These are phyloP conservation scores for Iris pallida DNA, from an alignment of 116 monocot genomes.

Conservation along the genomic window DNA sequence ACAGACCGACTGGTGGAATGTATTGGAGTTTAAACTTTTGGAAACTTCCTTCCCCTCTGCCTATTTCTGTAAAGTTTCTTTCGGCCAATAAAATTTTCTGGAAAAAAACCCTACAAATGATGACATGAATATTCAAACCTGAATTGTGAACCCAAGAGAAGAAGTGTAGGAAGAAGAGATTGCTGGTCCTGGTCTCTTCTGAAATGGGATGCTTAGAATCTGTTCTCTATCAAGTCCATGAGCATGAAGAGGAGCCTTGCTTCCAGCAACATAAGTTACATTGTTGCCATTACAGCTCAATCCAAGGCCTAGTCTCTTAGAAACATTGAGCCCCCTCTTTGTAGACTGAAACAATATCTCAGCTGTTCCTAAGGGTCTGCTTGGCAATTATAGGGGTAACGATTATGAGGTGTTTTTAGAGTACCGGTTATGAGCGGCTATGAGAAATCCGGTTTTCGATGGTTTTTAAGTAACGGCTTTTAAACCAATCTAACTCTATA, in stretches of 20 bases:
- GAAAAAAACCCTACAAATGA: too few species aligned
- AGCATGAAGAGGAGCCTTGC: slow-evolving; percentile 29
- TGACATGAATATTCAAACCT: slow-evolving; percentile 5
- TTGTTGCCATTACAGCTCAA: slow-evolving; percentile 44
- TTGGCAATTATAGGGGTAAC: too few species aligned
- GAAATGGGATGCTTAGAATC: slow-evolving; percentile 20
- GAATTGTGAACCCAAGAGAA: slow-evolving; percentile 38
- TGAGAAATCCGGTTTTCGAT: too few species aligned
- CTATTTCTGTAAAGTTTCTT: too few species aligned
- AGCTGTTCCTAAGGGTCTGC: slow-evolving; percentile 28
- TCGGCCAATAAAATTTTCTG: too few species aligned
- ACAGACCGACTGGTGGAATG: too few species aligned
- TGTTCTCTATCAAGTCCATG: slow-evolving; percentile 26
- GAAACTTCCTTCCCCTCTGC: too few species aligned
- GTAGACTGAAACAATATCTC: slow-evolving; percentile 30
- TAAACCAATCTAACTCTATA: too few species aligned
- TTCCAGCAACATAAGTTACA: slow-evolving; percentile 37
- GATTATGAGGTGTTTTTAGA: too few species aligned
- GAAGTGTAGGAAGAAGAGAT: slow-evolving; percentile 39
- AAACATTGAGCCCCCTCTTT: slow-evolving; percentile 30
- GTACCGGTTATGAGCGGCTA: too few species aligned
- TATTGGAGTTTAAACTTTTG: too few species aligned
- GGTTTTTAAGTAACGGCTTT: too few species aligned
- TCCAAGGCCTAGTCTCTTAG: slow-evolving; percentile 25
- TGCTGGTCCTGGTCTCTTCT: slow-evolving; percentile 30